These are phyloP conservation scores for Zymoseptoria crescenta DNA, from an alignment of 2,329 filamentous ascomycete genomes.

Conservation along the genomic window DNA sequence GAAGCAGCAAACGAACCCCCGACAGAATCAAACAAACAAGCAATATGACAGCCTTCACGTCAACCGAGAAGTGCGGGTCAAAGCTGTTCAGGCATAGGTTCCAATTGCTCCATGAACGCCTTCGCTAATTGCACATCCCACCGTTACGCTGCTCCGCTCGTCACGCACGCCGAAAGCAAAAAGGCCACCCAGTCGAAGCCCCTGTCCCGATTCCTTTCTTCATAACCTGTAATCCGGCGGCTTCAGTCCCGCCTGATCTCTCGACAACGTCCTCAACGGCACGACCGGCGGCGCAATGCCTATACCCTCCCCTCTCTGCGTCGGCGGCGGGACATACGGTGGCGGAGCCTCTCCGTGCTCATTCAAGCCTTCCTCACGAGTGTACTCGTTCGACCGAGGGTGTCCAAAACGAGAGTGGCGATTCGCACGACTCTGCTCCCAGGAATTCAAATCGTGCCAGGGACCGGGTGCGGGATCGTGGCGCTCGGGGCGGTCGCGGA, in stretches of 20 bases:
- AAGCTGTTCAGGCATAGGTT: too few relatives aligned
- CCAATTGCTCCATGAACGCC: background rate
- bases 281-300: conserved; percentile 19
- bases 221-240: conserved; percentile 35
- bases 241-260: conserved; percentile 31
- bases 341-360: conserved; percentile 59
- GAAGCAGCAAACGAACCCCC: background rate
- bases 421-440: background rate
- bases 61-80: too few relatives aligned
- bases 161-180: too few relatives aligned
- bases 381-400: background rate
- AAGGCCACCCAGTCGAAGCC: too few relatives aligned
- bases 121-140: background rate
- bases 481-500: background rate
- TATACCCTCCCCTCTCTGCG: background rate
- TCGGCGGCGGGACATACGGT: conserved; percentile 44
- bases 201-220: background rate
- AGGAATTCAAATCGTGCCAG: background rate
- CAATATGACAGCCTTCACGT: too few relatives aligned
- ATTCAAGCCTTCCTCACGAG: conserved; percentile 51
- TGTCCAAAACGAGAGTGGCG: background rate
- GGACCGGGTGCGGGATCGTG: background rate
- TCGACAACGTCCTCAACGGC: conserved; percentile 33
- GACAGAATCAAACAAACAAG: background rate
- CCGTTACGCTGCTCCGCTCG: too few relatives aligned